Evolutionary conservation across 805 yeast genomes (phyloP).

Genomic region (Candida boleticola): DNA sequence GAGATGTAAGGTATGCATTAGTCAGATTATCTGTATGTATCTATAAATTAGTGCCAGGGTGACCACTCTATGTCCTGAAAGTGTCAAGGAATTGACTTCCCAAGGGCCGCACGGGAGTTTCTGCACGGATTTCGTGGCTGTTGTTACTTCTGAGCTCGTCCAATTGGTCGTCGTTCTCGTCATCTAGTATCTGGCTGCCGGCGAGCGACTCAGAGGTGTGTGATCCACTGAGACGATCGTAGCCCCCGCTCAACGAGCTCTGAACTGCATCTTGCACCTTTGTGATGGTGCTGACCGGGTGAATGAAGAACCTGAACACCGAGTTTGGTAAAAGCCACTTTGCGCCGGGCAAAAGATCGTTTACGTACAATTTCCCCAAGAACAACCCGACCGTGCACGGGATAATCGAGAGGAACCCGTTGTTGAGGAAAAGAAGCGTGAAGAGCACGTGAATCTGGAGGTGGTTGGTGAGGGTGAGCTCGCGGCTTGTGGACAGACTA

Average conservation of each 20-base stretch:
- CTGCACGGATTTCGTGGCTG: conserved; percentile 40
- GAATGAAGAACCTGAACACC: conserved; percentile 24
- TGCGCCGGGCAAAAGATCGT: conserved; percentile 37
- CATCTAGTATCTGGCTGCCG: conserved; percentile 2
- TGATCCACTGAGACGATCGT: conserved; percentile 5
- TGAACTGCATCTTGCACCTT: neutral
- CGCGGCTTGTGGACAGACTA: conserved; percentile 14
- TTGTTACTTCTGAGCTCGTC: conserved; percentile 27
- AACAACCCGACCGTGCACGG: conserved; percentile 37
- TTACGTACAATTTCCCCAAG: conserved; percentile 34
- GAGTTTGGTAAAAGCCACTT: conserved; percentile 32
- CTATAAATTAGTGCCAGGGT: no score
- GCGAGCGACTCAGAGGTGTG: conserved; percentile 1
- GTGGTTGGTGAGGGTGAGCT: conserved; percentile 32
- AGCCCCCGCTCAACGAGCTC: conserved; percentile 7
- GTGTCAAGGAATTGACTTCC: conserved; percentile 62
- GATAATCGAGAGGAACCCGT: conserved; percentile 33
- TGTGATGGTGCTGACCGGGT: conserved; percentile 20
- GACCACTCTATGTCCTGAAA: conserved; percentile 46
- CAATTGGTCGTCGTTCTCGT: conserved; percentile 9
- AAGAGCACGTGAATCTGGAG: conserved; percentile 39
- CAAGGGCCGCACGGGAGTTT: conserved; percentile 60
- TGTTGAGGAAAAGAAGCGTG: conserved; percentile 34
- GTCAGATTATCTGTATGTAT: no score
- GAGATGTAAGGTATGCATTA: no score